phyloP scores from a whole-genome alignment of 139 green algal genomes.

The Ulvella scutata region DNA sequence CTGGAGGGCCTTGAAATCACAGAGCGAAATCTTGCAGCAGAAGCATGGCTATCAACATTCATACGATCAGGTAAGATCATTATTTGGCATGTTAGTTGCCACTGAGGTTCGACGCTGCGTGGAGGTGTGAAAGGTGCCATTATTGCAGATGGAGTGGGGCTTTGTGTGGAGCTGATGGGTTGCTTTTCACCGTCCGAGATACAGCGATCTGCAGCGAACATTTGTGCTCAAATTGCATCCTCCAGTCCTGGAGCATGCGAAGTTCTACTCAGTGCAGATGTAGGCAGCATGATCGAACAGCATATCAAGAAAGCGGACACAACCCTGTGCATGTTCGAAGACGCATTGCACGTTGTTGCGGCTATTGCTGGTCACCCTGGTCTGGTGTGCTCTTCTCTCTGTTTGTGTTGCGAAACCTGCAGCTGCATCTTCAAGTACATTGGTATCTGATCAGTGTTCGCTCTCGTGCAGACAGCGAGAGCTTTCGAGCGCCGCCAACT shows the following conservation, averaged over 20 bases:
- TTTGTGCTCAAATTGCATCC: background rate
- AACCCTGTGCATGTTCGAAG: background rate
- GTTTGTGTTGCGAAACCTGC: background rate
- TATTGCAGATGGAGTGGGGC: background rate
- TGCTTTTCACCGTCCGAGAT: background rate
- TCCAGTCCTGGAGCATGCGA: background rate
- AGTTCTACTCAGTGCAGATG: background rate
- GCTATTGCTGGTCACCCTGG: background rate
- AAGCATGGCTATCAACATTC: background rate
- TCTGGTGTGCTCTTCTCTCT: background rate
- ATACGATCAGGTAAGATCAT: background rate
- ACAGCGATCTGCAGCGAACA: background rate
- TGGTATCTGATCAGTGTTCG: background rate
- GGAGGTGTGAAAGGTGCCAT: background rate
- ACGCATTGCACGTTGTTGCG: background rate
- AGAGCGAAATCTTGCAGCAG: background rate
- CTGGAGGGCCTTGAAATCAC: background rate
- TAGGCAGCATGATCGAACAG: background rate
- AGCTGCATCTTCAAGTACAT: background rate
- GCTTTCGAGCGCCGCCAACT: background rate
- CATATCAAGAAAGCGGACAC: background rate
- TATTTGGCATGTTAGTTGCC: background rate
- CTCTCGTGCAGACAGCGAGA: background rate
- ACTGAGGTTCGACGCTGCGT: background rate
- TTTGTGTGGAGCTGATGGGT: background rate